phyloP scores from a whole-genome alignment of 371 early-diverging fungal genomes.

The Syncephalastrum monosporum region DNA sequence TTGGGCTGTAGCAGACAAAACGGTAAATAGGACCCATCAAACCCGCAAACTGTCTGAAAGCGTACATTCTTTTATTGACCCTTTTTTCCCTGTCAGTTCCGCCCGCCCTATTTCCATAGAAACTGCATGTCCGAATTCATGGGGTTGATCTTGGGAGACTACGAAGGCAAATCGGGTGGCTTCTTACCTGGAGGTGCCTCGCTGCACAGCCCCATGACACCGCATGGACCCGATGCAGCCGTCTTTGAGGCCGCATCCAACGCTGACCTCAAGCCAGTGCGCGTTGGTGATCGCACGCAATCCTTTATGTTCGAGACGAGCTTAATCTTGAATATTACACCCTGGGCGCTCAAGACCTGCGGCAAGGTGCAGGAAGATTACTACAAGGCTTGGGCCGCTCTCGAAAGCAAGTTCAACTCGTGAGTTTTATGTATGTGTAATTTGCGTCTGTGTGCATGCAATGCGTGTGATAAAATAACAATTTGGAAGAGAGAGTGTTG shows the following conservation, averaged over 20 bases:
- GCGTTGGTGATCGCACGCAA: slow-evolving; percentile 80
- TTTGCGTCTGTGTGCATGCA: too few relatives aligned
- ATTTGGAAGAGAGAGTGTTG: too few relatives aligned
- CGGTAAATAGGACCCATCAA: slow-evolving; percentile 43
- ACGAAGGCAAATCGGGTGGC: slow-evolving; percentile 92
- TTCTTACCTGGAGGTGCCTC: slow-evolving; percentile 95
- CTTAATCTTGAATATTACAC: slow-evolving; percentile 76
- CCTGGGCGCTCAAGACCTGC: slow-evolving; percentile 79
- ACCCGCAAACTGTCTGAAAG: background rate
- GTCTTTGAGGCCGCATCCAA: slow-evolving; percentile 78
- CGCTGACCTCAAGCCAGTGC: slow-evolving; percentile 74
- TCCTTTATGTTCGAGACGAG: slow-evolving; percentile 97
- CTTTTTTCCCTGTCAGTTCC: slow-evolving; percentile 52
- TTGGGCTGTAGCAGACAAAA: slow-evolving; percentile 91
- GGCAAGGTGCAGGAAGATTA: slow-evolving; percentile 79
- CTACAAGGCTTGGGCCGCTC: slow-evolving; percentile 71
- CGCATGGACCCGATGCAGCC: slow-evolving; percentile 92
- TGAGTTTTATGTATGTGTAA: too few relatives aligned
- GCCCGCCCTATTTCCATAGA: slow-evolving; percentile 96
- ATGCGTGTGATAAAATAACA: too few relatives aligned
- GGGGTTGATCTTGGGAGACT: slow-evolving; percentile 90
- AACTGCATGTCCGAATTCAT: slow-evolving; percentile 97
- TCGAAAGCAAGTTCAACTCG: slow-evolving; percentile 52
- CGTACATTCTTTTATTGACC: background rate
- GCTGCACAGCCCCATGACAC: slow-evolving; percentile 83